Conservation (phyloP, 2,329 filamentous ascomycete species). For the Aspergillus intermedius region DNA sequence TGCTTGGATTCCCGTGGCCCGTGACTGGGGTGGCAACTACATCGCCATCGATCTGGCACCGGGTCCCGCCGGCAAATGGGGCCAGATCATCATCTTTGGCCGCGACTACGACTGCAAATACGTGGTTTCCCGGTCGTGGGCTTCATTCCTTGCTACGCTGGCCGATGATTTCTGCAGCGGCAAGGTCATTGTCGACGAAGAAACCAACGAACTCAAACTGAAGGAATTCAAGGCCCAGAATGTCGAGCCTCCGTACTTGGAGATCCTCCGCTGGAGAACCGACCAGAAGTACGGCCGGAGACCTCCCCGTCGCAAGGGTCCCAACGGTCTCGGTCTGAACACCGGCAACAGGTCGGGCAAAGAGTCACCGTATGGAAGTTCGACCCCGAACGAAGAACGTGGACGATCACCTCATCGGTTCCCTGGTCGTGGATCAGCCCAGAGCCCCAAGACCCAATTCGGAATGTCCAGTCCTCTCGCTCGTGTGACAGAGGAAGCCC, state of each 20-base stretch:
- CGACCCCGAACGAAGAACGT: slow-evolving; percentile 40
- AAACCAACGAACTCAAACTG: slow-evolving; percentile 82
- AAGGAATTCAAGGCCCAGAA: slow-evolving; percentile 83
- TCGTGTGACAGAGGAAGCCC: slow-evolving; percentile 41
- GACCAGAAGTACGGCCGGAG: slow-evolving; percentile 85
- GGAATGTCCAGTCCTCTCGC: slow-evolving; percentile 41
- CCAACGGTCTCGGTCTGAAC: slow-evolving; percentile 48
- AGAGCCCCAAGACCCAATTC: slow-evolving; percentile 40
- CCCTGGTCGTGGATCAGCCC: slow-evolving; percentile 34
- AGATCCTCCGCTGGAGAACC: slow-evolving; percentile 88
- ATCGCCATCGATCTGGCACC: slow-evolving; percentile 88
- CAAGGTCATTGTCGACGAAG: slow-evolving; percentile 89
- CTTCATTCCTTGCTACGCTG: slow-evolving; percentile 73
- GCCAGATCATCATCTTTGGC: slow-evolving; percentile 92
- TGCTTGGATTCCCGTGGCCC: slow-evolving; percentile 89
- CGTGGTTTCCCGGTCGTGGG: slow-evolving; percentile 89
- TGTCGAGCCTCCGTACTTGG: slow-evolving; percentile 88
- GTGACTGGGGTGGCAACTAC: slow-evolving; percentile 99
- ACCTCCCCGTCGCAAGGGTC: slow-evolving; percentile 44
- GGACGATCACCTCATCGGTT: slow-evolving; percentile 46
- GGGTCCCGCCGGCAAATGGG: slow-evolving; percentile 84
- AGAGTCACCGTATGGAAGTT: slow-evolving; percentile 50
- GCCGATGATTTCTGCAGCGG: slow-evolving; percentile 87
- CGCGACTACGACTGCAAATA: slow-evolving; percentile 99
- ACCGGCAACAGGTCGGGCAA: slow-evolving; percentile 41